phyloP scores from a whole-genome alignment of 208 protist species.

The Acanthamoeba quina region DNA sequence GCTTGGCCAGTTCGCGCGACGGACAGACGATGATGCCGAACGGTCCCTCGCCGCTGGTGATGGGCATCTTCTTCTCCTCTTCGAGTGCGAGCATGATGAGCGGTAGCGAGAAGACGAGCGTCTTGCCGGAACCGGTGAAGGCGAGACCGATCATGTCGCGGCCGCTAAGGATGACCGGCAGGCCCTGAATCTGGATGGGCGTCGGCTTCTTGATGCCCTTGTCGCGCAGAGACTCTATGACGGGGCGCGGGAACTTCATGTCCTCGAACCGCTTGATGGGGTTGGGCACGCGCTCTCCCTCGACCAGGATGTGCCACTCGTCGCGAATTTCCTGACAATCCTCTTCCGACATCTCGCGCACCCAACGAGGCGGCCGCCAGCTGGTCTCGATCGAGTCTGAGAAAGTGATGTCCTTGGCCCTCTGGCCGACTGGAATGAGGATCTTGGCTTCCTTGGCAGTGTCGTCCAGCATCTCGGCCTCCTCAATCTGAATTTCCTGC shows the following conservation, averaged over 20 bases:
- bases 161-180: conserved; percentile 90
- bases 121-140: conserved; percentile 94
- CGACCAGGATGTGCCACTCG: conserved; percentile 89
- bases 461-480: conserved; percentile 49
- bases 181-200: conserved; percentile 94
- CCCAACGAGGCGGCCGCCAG: conserved; percentile 50
- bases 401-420: conserved; percentile 64
- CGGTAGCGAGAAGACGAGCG: conserved; percentile 93
- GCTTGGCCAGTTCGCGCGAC: conserved; percentile 92
- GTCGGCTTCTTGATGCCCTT: conserved; percentile 91
- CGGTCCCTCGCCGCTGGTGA: conserved; percentile 91
- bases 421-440: conserved; percentile 30
- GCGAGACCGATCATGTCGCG: conserved; percentile 96
- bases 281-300: conserved; percentile 89
- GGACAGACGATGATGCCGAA: conserved; percentile 92
- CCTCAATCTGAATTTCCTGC: conserved; percentile 7
- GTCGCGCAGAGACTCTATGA: conserved; percentile 83
- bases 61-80: conserved; percentile 88
- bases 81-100: conserved; percentile 91
- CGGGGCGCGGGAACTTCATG: conserved; percentile 89
- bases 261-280: conserved; percentile 90
- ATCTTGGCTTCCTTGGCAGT: conserved; percentile 58
- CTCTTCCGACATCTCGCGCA: conserved; percentile 73
- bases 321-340: conserved; percentile 81
- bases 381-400: conserved; percentile 44